Percentiles rank a stretch among this genome's conserved stretches.
These are phyloP conservation scores for Graphilbum sp. DNA, from an alignment of 2,329 filamentous ascomycete genomes.

Conservation along the genomic window DNA sequence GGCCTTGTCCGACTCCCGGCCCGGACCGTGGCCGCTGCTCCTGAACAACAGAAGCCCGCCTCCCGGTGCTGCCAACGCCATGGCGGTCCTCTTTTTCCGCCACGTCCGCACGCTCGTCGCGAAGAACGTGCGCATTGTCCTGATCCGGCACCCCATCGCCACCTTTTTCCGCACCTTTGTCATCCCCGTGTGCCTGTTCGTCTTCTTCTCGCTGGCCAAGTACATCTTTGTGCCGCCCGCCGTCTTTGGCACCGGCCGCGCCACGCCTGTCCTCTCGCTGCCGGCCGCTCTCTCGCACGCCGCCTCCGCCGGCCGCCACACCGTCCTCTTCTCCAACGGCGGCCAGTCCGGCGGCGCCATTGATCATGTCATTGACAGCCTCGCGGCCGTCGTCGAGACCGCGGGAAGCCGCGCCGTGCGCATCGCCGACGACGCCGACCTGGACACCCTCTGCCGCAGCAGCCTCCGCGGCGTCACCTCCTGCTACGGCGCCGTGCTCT, in stretches of 20 bases:
- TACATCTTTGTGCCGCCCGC: slow-evolving; percentile 72
- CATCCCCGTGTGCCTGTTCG: slow-evolving; percentile 39
- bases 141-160: slow-evolving; percentile 34
- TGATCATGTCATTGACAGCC: slow-evolving; percentile 46
- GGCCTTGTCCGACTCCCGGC: too few species aligned
- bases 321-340: slow-evolving; percentile 65
- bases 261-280: slow-evolving; percentile 46
- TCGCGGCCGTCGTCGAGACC: slow-evolving; percentile 40
- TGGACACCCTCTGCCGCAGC: slow-evolving; percentile 35
- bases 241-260: slow-evolving; percentile 52
- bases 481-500: slow-evolving; percentile 59
- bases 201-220: slow-evolving; percentile 54
- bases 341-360: slow-evolving; percentile 54
- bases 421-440: slow-evolving; percentile 12
- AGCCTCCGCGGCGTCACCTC: slow-evolving; percentile 46
- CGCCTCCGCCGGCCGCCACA: slow-evolving; percentile 40
- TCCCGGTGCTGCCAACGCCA: neutral
- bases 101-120: slow-evolving; percentile 44
- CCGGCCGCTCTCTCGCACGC: slow-evolving; percentile 43
- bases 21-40: too few species aligned
- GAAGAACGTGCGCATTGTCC: slow-evolving; percentile 45
- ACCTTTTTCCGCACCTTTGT: slow-evolving; percentile 41
- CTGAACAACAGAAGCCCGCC: too few species aligned
- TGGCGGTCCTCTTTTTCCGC: slow-evolving; percentile 13
- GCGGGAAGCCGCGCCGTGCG: slow-evolving; percentile 29